phyloP scores from a whole-genome alignment of 495 filamentous ascomycete genomes.

The Penicillium canariense region DNA sequence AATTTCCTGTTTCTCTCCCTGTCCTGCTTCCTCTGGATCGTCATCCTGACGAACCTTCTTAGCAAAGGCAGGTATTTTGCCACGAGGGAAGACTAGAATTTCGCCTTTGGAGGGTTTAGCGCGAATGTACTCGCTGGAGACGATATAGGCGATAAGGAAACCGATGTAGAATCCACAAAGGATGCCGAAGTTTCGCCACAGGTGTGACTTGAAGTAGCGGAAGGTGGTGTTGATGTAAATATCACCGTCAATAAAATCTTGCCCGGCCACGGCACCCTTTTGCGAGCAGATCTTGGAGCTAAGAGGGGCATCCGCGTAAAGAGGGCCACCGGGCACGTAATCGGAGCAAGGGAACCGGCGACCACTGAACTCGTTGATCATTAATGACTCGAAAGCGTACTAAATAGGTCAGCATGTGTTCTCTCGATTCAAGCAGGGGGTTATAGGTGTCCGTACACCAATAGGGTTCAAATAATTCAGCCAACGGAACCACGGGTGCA shows the following conservation, averaged over 20 bases:
- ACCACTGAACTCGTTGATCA: conserved; percentile 43
- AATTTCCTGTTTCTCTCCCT: conserved; percentile 30
- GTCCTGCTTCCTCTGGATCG: conserved; percentile 35
- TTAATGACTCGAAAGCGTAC: conserved; percentile 37
- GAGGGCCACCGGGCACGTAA: not conserved
- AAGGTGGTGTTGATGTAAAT: conserved; percentile 11
- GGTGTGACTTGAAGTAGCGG: conserved; percentile 3
- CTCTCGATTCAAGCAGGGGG: not conserved
- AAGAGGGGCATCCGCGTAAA: not conserved
- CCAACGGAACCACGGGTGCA: conserved; percentile 77
- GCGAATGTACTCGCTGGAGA: conserved; percentile 5
- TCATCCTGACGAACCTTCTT: conserved; percentile 49
- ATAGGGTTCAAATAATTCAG: conserved; percentile 78
- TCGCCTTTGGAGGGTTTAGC: conserved; percentile 36
- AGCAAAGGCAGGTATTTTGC: conserved; percentile 21
- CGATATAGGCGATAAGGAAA: conserved; percentile 7
- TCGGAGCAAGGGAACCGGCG: not conserved
- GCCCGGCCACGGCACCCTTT: conserved; percentile 9
- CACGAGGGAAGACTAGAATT: conserved; percentile 41
- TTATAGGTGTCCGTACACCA: not conserved
- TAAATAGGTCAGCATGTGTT: not conserved
- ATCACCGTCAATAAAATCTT: conserved; percentile 11
- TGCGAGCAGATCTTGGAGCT: conserved; percentile 4
- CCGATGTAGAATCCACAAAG: conserved; percentile 5
- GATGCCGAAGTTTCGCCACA: conserved; percentile 21